Base-by-base conservation (phyloP, 345 rosid species). In the Populus simonii region DNA sequence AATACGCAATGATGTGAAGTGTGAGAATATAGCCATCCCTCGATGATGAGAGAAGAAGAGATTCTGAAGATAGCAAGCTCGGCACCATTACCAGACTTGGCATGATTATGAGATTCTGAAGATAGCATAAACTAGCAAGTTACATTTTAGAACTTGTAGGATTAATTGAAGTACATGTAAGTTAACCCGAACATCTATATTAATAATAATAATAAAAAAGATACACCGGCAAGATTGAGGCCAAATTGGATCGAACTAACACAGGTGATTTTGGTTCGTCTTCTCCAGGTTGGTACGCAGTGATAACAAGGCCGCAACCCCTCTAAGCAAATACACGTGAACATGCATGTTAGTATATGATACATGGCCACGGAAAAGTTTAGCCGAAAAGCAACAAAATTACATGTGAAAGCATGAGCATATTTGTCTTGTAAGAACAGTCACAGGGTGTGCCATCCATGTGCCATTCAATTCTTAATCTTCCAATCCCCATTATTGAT, bases 111-210 rank as follows among this genome's bases (percentile, higher is more conserved):
- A 29, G 31, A 29, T 29, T 29, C 33, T 31, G 3, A 31, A 31
- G 33, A 31, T 31, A 31, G 33, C 25, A n/a, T n/a, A n/a, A n/a
- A n/a, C n/a, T n/a, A n/a, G n/a, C n/a, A n/a, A n/a, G n/a, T n/a
- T n/a, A n/a, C n/a, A n/a, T 31, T 31, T 31, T 31, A 31, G 0
- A 0, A 2, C 1, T 0, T 0, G 0, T 4, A 33, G 6, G 0
- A 5, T 33, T 33, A 33, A 0, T 33, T 4, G 0, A 33, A 0
- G 0, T 33, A 4, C 0, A 33, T 0, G 0, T 0, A 33, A 33
- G 0, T 0, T 33, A 0, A 4, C 0, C 0, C 35, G 0, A 0
- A 33, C 0, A 33, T 33, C 0, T 0, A 0, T 4, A 4, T 4
- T 33, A 31, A 31, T 31, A 25, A n/a, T n/a, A 33, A 33, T 33